Base-by-base conservation (phyloP, 148 eudicot genomes). In the Heliamphora exappendiculata region DNA sequence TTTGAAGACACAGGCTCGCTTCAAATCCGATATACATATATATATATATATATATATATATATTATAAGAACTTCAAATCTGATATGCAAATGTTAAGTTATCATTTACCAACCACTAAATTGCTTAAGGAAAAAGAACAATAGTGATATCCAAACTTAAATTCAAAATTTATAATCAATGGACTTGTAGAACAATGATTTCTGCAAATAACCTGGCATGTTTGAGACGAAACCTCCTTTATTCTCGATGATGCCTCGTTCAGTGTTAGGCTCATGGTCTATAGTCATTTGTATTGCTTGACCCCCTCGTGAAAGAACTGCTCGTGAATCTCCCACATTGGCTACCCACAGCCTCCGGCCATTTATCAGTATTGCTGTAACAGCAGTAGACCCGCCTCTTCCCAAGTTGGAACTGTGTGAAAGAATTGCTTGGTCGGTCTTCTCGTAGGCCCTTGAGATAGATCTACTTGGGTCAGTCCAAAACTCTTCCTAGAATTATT, bases 341-440 rank as follows among this genome's bases (percentile, higher is more conserved):
- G 92, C 96, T 70, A 91, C 88, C 88, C 82, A 87, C 59, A 91
- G 76, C 49, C 76, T 81, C 59, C 74, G 75, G 19, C 95, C 90
- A 72, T 91, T 83, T 60, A 91, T 84, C 39, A 91, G 85, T 67
- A 91, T 85, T 53, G 93, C 92, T 16, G 92, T 91, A 28, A 91
- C 96, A 57, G 96, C 96, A 63, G 96, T 91, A 76, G 96, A 91
- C 51, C 96, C 95, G 74, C 95, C 95, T 84, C 89, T 81, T 73
- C 95, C 95, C 72, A 91, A 79, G 78, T 91, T 89, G 8, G 91
- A 89, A 81, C 77, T 89, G 75, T 89, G 88, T 8, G 84, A 76
- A 65, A 91, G 87, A 74, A 91, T 89, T 19, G 88, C 91, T 67
- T 86, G 86, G 76, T 91, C 96, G 24, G 96, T 91, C 53, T 83